Percentiles rank a stretch among this genome's conserved stretches.
Conservation (phyloP, 345 rosid species). For the Populus pruinosa region DNA sequence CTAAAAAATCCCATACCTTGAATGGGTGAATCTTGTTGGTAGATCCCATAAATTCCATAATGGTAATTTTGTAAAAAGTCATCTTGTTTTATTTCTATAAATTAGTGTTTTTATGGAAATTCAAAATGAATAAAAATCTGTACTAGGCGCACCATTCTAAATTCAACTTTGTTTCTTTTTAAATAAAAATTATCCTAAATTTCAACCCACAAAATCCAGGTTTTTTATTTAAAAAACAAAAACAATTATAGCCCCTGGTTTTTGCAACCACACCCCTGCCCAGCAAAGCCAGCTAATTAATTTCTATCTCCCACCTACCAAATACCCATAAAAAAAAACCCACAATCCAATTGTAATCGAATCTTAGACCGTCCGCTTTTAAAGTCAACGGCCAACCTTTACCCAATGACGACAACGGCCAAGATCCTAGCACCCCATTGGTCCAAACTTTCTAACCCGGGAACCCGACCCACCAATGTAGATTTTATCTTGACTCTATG, state of each 20-base stretch:
- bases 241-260: not conserved
- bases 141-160: not conserved
- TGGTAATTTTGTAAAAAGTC: too few relatives aligned
- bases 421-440: slow-evolving; percentile 10
- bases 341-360: not conserved
- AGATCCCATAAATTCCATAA: too few relatives aligned
- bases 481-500: not conserved
- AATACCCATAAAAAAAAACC: not conserved
- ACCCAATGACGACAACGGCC: slow-evolving; percentile 10
- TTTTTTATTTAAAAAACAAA: not conserved
- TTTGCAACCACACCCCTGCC: not conserved
- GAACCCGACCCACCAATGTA: not conserved
- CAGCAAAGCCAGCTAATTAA: not conserved
- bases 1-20: too few relatives aligned
- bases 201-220: not conserved
- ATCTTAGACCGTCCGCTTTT: not conserved
- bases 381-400: slow-evolving; percentile 5
- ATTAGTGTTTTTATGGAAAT: not conserved
- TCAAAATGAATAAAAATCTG: not conserved
- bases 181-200: too few relatives aligned
- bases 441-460: slow-evolving; percentile 12
- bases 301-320: not conserved
- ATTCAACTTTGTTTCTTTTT: not conserved
- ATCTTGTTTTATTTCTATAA: too few relatives aligned
- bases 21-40: too few relatives aligned